Evolutionary conservation across 2,329 filamentous ascomycete species (phyloP).

Genomic region (Diaporthe citri): DNA sequence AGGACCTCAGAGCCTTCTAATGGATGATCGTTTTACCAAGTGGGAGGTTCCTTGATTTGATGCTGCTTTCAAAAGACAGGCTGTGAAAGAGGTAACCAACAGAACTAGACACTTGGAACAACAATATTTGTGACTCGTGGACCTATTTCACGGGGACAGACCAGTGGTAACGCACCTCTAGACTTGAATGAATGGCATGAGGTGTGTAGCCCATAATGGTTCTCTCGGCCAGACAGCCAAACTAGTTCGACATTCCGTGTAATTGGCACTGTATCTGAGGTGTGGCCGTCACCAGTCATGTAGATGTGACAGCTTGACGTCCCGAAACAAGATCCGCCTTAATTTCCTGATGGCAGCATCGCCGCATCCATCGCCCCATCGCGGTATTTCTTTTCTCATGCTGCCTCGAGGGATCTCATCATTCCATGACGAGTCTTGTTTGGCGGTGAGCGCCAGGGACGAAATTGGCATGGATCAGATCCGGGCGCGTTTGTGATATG

Average conservation of each 20-base stretch:
- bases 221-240: neutral
- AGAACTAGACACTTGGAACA: neutral
- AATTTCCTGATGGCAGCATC: conserved; percentile 3
- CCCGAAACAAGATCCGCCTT: conserved; percentile 12
- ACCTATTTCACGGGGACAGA: too few relatives aligned
- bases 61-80: neutral
- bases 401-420: neutral
- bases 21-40: neutral
- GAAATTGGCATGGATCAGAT: conserved; percentile 21
- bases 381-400: conserved; percentile 10
- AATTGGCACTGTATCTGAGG: neutral
- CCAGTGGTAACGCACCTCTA: neutral
- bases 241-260: neutral
- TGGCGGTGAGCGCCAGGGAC: conserved; percentile 25
- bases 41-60: neutral
- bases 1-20: neutral
- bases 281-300: conserved; percentile 2
- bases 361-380: neutral
- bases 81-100: neutral
- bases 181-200: neutral
- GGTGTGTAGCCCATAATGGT: neutral
- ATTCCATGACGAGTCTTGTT: conserved; percentile 24
- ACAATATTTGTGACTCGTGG: neutral
- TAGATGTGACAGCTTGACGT: conserved; percentile 4
- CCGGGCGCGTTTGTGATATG: conserved; percentile 20